These are phyloP conservation scores for Blastobotrys chiropterorum DNA, from an alignment of 805 yeast species.

Conservation along the genomic window DNA sequence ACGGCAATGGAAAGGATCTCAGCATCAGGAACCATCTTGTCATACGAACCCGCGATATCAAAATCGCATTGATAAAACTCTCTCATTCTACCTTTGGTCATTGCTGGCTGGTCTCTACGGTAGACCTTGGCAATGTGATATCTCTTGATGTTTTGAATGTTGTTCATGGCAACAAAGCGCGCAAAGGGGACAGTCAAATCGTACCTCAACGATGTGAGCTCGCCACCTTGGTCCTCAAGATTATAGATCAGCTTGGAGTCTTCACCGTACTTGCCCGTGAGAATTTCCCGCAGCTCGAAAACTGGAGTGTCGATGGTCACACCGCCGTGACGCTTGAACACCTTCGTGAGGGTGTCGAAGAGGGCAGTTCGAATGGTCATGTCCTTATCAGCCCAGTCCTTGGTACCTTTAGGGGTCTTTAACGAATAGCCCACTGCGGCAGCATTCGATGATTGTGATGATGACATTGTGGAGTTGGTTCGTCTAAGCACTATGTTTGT, in stretches of 20 bases:
- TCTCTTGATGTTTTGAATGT: constrained; percentile 81
- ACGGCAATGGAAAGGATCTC: constrained; percentile 77
- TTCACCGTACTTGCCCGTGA: constrained; percentile 97
- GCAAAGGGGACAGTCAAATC: constrained; percentile 99
- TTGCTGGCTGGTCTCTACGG: constrained; percentile 99
- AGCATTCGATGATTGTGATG: background rate
- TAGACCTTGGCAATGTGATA: constrained; percentile 97
- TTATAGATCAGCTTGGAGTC: constrained; percentile 95
- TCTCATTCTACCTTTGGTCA: constrained; percentile 99
- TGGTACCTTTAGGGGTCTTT: constrained; percentile 94
- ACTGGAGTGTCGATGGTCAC: constrained; percentile 98
- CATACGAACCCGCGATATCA: constrained; percentile 91
- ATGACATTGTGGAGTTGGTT: background rate
- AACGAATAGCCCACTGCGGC: constrained; percentile 51
- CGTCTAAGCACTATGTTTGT: background rate
- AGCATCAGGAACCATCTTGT: constrained; percentile 93
- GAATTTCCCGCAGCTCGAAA: constrained; percentile 89
- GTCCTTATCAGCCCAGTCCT: constrained; percentile 98
- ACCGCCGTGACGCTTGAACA: constrained; percentile 96
- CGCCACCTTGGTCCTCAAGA: constrained; percentile 98
- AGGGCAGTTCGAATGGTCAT: constrained; percentile 91
- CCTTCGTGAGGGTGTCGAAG: constrained; percentile 59
- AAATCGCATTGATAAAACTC: constrained; percentile 99
- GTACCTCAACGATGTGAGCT: constrained; percentile 87
- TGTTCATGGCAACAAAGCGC: constrained; percentile 93